Evolutionary conservation across 1,284 basidiomycete species (phyloP).

Genomic region (Schizophyllum amplum): DNA sequence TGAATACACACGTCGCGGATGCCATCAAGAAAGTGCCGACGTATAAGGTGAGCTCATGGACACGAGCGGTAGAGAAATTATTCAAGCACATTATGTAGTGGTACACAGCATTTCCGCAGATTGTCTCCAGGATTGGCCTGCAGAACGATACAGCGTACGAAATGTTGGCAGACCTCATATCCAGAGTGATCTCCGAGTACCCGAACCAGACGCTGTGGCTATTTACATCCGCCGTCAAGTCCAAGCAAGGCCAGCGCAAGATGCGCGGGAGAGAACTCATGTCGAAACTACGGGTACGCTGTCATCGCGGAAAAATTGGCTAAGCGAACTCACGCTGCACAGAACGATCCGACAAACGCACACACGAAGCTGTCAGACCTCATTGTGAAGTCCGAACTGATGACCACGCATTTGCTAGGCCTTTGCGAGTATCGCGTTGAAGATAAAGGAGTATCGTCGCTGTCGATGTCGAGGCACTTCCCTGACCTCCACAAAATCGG

Average conservation of each 20-base stretch:
- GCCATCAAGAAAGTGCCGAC: constrained; percentile 57
- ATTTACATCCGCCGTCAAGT: constrained; percentile 85
- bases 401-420: constrained; percentile 63
- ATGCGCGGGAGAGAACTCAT: constrained; percentile 62
- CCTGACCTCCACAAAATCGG: constrained; percentile 50
- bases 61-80: constrained; percentile 1
- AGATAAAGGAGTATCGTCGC: constrained; percentile 34
- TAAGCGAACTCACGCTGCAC: neutral
- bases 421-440: constrained; percentile 59
- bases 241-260: constrained; percentile 61
- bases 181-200: constrained; percentile 69
- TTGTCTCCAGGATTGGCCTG: constrained; percentile 91
- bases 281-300: constrained; percentile 52
- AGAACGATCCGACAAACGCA: constrained; percentile 24
- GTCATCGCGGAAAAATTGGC: neutral
- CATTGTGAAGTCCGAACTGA: constrained; percentile 44
- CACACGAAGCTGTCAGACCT: constrained; percentile 39
- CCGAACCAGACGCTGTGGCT: constrained; percentile 94
- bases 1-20: constrained; percentile 31
- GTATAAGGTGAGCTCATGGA: constrained; percentile 56
- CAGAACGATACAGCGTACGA: constrained; percentile 60
- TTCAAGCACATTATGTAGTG: constrained; percentile 46
- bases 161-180: constrained; percentile 66
- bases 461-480: constrained; percentile 64
- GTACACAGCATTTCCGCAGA: constrained; percentile 95